phyloP scores from a whole-genome alignment of 2,329 filamentous ascomycete genomes.

The Pyrenophora graminea region DNA sequence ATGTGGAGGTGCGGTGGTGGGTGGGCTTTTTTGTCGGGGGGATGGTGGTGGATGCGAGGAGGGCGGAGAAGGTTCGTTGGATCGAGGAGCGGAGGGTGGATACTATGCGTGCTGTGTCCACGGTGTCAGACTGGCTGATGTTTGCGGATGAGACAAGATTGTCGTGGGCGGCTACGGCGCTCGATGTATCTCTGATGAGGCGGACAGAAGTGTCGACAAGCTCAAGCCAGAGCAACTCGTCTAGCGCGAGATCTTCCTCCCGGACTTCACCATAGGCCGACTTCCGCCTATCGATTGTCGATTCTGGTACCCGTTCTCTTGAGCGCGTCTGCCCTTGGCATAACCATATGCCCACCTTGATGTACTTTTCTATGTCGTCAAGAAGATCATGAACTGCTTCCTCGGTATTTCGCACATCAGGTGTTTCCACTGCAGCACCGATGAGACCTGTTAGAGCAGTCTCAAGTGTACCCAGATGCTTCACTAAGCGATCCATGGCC shows the following conservation, averaged over 20 bases:
- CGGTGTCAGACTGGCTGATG: constrained; percentile 18
- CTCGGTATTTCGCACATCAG: constrained; percentile 62
- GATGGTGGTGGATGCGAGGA: constrained; percentile 70
- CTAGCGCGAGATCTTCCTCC: constrained; percentile 61
- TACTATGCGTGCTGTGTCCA: constrained; percentile 66
- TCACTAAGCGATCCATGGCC: constrained; percentile 84
- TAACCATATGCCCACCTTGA: constrained; percentile 91
- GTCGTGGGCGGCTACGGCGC: constrained; percentile 53
- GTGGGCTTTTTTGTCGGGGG: constrained; percentile 23
- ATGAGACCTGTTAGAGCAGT: constrained; percentile 76
- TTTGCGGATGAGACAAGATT: constrained; percentile 31
- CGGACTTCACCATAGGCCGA: constrained; percentile 51
- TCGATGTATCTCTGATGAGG: constrained; percentile 52
- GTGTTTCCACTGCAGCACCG: constrained; percentile 61
- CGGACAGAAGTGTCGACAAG: constrained; percentile 66
- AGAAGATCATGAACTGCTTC: constrained; percentile 75
- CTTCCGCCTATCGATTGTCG: constrained; percentile 47
- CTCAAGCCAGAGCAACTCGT: constrained; percentile 69
- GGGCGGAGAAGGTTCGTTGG: constrained; percentile 86
- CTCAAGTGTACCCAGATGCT: constrained; percentile 78
- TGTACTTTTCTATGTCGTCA: constrained; percentile 82
- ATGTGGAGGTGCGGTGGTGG: constrained; percentile 28
- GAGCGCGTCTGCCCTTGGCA: constrained; percentile 83
- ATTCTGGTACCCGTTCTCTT: constrained; percentile 39
- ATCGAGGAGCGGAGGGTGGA: constrained; percentile 75